Conservation (phyloP, 2,329 filamentous ascomycete species). For the Talaromyces verruculosus region DNA sequence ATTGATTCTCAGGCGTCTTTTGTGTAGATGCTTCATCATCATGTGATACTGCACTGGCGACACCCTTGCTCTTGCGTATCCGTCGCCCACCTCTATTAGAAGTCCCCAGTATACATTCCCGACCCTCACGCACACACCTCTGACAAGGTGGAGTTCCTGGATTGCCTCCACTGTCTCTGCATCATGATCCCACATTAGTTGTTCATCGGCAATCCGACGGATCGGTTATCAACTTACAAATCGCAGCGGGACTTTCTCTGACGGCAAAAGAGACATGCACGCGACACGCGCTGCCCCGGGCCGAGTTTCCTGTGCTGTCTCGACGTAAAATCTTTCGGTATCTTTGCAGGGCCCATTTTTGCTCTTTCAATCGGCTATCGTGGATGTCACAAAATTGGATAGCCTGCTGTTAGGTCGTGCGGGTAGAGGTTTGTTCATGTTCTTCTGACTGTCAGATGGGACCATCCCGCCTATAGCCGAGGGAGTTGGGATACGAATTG, state of each 20-base stretch:
- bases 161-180: slow-evolving; percentile 49
- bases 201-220: not conserved
- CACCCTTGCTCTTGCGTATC: slow-evolving; percentile 55
- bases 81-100: slow-evolving; percentile 61
- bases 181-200: not conserved
- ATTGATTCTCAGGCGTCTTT: slow-evolving; percentile 31
- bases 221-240: slow-evolving; percentile 38
- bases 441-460: not conserved
- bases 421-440: too few species aligned
- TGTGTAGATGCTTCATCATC: slow-evolving; percentile 27
- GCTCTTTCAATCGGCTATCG: not conserved
- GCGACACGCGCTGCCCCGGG: slow-evolving; percentile 45
- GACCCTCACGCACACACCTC: slow-evolving; percentile 57
- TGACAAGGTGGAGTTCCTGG: slow-evolving; percentile 56
- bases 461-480: not conserved
- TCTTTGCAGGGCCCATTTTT: slow-evolving; percentile 20
- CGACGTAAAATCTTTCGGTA: not conserved
- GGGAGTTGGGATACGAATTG: not conserved
- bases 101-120: slow-evolving; percentile 60
- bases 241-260: slow-evolving; percentile 54
- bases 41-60: slow-evolving; percentile 13
- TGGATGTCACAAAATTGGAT: not conserved
- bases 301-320: slow-evolving; percentile 29
- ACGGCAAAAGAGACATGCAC: slow-evolving; percentile 51
- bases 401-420: too few species aligned